Conservation (phyloP, 2,329 filamentous ascomycete species). For the Cladophialophora exuberans region DNA sequence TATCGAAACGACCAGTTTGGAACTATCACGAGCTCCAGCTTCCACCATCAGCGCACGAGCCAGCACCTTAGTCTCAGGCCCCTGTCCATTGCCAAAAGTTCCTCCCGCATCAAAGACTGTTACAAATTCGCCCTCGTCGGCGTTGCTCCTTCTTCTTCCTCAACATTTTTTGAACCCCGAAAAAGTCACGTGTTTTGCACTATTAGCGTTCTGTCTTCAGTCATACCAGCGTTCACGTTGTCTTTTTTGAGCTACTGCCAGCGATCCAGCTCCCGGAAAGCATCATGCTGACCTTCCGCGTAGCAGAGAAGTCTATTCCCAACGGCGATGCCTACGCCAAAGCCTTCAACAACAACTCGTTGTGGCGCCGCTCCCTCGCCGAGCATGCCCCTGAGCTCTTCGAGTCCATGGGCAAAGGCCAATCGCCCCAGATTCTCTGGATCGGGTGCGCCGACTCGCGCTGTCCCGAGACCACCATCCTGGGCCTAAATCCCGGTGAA, state of each 20-base stretch:
- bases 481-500: slow-evolving; percentile 74
- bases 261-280: not conserved
- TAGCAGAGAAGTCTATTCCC: not conserved
- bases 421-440: slow-evolving; percentile 70
- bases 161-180: slow-evolving; percentile 11
- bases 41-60: not conserved
- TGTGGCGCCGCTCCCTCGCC: slow-evolving; percentile 33
- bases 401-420: slow-evolving; percentile 66
- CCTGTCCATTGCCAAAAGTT: not conserved
- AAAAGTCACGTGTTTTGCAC: not conserved
- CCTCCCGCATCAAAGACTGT: not conserved
- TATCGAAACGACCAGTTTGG: no score
- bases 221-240: no score
- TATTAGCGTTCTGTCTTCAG: no score
- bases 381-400: slow-evolving; percentile 67
- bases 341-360: slow-evolving; percentile 34
- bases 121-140: not conserved
- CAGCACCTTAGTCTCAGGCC: not conserved
- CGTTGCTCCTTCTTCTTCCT: slow-evolving; percentile 1
- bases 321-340: slow-evolving; percentile 28
- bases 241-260: not conserved
- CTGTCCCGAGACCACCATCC: slow-evolving; percentile 79
- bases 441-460: slow-evolving; percentile 86
- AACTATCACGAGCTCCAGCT: no score
- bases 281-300: not conserved